Percentiles rank a stretch among this genome's conserved stretches.
Conservation (phyloP, 176 grass and related monocot genomes). For the Oropetium thomaeum region DNA sequence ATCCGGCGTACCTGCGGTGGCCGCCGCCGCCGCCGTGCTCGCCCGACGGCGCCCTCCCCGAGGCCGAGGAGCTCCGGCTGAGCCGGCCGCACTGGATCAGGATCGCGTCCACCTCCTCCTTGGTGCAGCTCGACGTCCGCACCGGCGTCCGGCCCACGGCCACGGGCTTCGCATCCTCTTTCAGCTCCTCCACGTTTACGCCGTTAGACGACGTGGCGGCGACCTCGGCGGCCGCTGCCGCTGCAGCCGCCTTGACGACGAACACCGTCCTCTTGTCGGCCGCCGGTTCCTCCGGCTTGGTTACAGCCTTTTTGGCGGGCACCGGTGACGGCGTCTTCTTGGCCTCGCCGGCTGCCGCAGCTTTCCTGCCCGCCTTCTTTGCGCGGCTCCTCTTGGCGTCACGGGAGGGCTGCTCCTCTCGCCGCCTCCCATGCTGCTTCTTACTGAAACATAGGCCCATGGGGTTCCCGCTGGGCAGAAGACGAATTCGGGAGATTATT, state of each 20-base stretch:
- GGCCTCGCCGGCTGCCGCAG: background rate
- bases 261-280: conserved; percentile 69
- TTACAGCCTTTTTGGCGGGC: conserved; percentile 20
- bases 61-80: conserved; percentile 84
- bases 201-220: background rate
- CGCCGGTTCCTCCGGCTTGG: conserved; percentile 34
- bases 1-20: conserved; percentile 57
- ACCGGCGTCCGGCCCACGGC: conserved; percentile 35
- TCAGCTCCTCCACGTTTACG: background rate
- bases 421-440: conserved; percentile 45
- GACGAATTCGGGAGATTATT: background rate
- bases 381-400: conserved; percentile 14
- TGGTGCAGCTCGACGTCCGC: conserved; percentile 79
- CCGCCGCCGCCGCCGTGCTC: conserved; percentile 42
- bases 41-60: conserved; percentile 44
- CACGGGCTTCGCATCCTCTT: conserved; percentile 36
- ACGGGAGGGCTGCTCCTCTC: background rate
- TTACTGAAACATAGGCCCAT: conserved; percentile 98
- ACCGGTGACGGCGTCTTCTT: conserved; percentile 13
- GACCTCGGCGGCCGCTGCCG: conserved; percentile 23
- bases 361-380: background rate
- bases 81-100: conserved; percentile 93
- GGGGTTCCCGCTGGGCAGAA: background rate
- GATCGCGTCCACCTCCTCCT: conserved; percentile 90
- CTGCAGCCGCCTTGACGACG: conserved; percentile 58